Evolutionary conservation across 495 filamentous ascomycete species (phyloP), one percentile per base, ranked within the genome.

Genomic region (Trichoderma orchidacearum): DNA sequence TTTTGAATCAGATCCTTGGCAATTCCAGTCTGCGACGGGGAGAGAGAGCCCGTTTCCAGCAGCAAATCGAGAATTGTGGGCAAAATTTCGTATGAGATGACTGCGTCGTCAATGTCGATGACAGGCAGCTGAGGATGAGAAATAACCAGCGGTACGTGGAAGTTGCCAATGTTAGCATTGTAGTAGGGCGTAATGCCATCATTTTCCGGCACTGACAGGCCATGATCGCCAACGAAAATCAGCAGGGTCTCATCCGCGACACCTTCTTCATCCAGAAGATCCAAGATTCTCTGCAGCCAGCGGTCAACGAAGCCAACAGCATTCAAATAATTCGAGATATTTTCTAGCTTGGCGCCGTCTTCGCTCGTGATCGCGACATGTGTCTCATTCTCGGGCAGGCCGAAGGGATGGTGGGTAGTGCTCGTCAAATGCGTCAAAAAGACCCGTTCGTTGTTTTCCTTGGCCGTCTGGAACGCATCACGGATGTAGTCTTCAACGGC

Each of bases 11-110:
- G 58, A 7, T 64, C 53, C 3, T 68, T 67, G 32, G 72, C 73
- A 28, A 72, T 70, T 9, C 59, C 57, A 0, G 63, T 62, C 31
- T 69, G 68, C 2, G 51, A 45, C 13, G 60, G 59, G 36, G 69
- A 61, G 15, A 76, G 62, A 0, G 74, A 76, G 12, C 64, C 63
- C 17, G 76, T 76, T 51, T 70, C 66, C 28, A 74, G 65, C 17
- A 79, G 63, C 8, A 79, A 62, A 58, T 79, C 76, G 18, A 79
- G 66, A 53, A 79, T 71, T 2, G 72, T 79, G 5, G 76, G 76
- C 3, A 79, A 54, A 30, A 79, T 76, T 31, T 76, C 68, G 30
- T 68, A 60, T 0, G 69, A 71, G 18, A 70, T 72, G 7, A 75
- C 72, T 2, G 73, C 72, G 38, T 66, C 68, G 55, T 68, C 65